phyloP scores from a whole-genome alignment of 345 rosid species.

The Mallotus nudiflorus region DNA sequence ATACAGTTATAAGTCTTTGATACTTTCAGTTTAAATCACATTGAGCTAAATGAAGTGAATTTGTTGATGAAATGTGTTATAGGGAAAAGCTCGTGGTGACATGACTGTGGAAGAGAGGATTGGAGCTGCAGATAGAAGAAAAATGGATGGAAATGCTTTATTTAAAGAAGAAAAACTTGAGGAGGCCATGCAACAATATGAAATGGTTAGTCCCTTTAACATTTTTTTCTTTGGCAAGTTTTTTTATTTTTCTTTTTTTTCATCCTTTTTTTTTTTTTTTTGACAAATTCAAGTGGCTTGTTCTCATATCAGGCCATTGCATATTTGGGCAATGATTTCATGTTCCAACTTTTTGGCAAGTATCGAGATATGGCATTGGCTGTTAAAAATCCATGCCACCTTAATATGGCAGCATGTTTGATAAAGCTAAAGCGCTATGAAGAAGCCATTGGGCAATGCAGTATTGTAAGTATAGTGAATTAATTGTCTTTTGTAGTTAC shows the following conservation, averaged over 20 bases:
- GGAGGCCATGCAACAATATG: constrained; percentile 98
- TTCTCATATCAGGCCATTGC: constrained; percentile 70
- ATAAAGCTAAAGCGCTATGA: constrained; percentile 77
- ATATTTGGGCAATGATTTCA: constrained; percentile 92
- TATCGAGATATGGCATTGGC: constrained; percentile 96
- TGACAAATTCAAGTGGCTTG: constrained; percentile 23
- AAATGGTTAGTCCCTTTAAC: constrained; percentile 61
- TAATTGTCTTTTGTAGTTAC: not conserved
- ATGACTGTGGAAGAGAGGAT: constrained; percentile 99
- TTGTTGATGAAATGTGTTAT: constrained; percentile 11
- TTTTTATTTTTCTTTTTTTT: not conserved
- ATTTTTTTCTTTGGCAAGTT: not conserved
- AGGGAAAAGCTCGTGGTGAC: constrained; percentile 94
- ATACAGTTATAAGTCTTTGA: constrained; percentile 1
- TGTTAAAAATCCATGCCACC: constrained; percentile 95
- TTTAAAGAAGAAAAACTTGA: constrained; percentile 79
- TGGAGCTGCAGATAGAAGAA: constrained; percentile 87
- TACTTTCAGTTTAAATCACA: not conserved
- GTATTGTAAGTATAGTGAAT: constrained; percentile 48
- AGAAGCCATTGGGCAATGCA: constrained; percentile 89
- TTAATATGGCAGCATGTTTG: constrained; percentile 87
- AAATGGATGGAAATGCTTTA: constrained; percentile 86
- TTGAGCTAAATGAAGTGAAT: constrained; percentile 1
- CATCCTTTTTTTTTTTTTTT: not conserved
- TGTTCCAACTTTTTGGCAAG: constrained; percentile 97